A percentile compares a stretch with the other conserved stretches of the same genome.
Evolutionary conservation across 164 flowering plant species (phyloP).

Genomic region (Magnolia kwangsiensis): DNA sequence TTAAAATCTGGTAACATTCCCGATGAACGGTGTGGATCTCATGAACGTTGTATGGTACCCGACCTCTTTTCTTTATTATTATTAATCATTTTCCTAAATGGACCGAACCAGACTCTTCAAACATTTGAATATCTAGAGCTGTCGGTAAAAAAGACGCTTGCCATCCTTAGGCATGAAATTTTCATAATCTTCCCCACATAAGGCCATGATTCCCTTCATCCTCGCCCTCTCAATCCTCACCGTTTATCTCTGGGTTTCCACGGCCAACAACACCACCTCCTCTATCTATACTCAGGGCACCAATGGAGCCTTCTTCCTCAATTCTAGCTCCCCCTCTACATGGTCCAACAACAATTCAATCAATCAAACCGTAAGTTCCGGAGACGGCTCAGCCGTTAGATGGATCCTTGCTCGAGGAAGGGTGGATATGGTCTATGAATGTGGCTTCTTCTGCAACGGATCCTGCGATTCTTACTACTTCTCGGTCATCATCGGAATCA

Average conservation of each 20-base stretch:
- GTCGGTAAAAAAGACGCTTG: too few relatives aligned
- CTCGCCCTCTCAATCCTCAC: background rate
- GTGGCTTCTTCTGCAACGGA: conserved; percentile 10
- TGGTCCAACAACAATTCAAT: conserved; percentile 8
- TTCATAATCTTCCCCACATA: too few relatives aligned
- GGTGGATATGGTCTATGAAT: background rate
- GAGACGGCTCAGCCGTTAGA: background rate
- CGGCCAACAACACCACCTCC: background rate
- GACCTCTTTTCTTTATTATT: too few relatives aligned
- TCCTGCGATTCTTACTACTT: conserved; percentile 5
- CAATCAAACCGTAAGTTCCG: too few relatives aligned
- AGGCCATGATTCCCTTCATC: background rate
- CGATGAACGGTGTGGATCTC: too few relatives aligned
- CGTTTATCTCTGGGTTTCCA: background rate
- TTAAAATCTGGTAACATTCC: too few relatives aligned
- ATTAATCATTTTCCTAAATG: too few relatives aligned
- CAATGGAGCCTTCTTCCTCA: background rate
- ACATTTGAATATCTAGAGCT: too few relatives aligned
- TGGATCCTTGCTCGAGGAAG: background rate
- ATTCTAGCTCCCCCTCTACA: background rate
- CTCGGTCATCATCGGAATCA: background rate
- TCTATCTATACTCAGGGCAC: too few relatives aligned
- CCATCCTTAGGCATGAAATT: too few relatives aligned
- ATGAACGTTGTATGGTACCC: too few relatives aligned
- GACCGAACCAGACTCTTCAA: too few relatives aligned